Conservation (phyloP, 2,329 filamentous ascomycete genomes). For the Pseudocercospora ulei region DNA sequence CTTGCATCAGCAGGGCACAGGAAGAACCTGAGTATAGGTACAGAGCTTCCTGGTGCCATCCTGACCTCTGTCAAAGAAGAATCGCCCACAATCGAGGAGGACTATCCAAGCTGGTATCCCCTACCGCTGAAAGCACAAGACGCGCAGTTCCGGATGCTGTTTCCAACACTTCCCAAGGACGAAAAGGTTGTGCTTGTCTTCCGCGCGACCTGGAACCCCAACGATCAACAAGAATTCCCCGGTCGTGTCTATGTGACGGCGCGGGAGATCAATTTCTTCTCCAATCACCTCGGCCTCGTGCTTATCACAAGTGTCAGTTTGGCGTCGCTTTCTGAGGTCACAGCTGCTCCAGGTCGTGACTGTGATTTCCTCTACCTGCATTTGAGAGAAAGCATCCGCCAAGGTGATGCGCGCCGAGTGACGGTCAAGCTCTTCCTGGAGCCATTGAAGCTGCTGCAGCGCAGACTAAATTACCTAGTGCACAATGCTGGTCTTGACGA, state of each 20-base stretch:
- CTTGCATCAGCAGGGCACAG: constrained; percentile 22
- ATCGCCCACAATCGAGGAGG: constrained; percentile 35
- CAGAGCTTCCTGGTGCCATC: constrained; percentile 12
- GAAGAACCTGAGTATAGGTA: constrained; percentile 29
- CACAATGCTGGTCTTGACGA: constrained; percentile 67
- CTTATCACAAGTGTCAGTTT: constrained; percentile 70
- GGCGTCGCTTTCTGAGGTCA: constrained; percentile 74
- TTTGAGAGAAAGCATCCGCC: constrained; percentile 51
- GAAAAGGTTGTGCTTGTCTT: constrained; percentile 89
- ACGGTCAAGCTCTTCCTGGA: constrained; percentile 91
- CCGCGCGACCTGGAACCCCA: constrained; percentile 76
- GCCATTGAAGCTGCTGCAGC: constrained; percentile 69
- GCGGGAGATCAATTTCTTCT: constrained; percentile 89
- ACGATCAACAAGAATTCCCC: constrained; percentile 65
- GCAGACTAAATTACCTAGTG: constrained; percentile 74
- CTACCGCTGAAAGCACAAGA: constrained; percentile 64
- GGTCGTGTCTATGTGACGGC: constrained; percentile 81
- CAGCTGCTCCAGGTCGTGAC: constrained; percentile 75
- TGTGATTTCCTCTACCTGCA: constrained; percentile 91
- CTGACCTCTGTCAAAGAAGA: constrained; percentile 39
- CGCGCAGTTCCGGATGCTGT: constrained; percentile 83
- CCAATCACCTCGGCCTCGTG: constrained; percentile 83
- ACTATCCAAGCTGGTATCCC: constrained; percentile 68
- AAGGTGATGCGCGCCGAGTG: constrained; percentile 58
- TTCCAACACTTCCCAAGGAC: constrained; percentile 64